Evolutionary conservation across 495 filamentous ascomycete genomes (phyloP), one percentile per base, ranked within the genome.

Genomic region (Sordaria brevicollis): DNA sequence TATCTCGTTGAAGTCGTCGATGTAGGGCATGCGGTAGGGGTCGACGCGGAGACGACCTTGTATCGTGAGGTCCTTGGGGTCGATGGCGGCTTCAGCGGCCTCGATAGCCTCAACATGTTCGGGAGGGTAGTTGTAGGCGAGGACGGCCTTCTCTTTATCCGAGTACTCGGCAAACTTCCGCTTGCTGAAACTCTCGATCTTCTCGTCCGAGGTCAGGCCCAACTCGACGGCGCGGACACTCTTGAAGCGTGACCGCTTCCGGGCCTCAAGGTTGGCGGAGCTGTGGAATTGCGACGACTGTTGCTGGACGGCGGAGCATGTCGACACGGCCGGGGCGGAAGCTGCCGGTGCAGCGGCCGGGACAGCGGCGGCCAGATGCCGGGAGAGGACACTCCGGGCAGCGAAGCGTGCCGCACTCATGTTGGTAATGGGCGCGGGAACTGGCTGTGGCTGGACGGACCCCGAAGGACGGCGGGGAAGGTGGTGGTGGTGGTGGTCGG

Each of bases 21-120:
- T 76, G 83, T 99, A 99, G 31, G 83, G 79, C 65, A 95, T 80
- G 29, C 80, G 79, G 82, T 91, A 90, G 10, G 89, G 85, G 78
- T 98, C 95, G 49, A 77, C 79, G 65, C 91, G 89, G 65, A 90
- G 76, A 4, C 85, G 83, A 66, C 89, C 89, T 79, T 93, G 90
- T 39, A 88, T 85, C 8, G 87, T 86, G 76, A 98, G 79, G 79
- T 99, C 93, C 70, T 86, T 80, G 17, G 90, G 86, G 79, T 92
- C 86, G 79, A 99, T 91, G 69, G 92, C 88, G 10, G 85, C 84
- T 80, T 99, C 95, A 70, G 91, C 95, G 67, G 91, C 93, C 80
- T 93, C 84, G 79, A 99, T 89, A 62, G 93, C 92, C n/a, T 83
- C 84, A 70, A 97, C 83, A 80, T 99, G 95, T 71, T 89, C 86